phyloP scores from a whole-genome alignment of 495 filamentous ascomycete species.

The Lophium mytilinum region DNA sequence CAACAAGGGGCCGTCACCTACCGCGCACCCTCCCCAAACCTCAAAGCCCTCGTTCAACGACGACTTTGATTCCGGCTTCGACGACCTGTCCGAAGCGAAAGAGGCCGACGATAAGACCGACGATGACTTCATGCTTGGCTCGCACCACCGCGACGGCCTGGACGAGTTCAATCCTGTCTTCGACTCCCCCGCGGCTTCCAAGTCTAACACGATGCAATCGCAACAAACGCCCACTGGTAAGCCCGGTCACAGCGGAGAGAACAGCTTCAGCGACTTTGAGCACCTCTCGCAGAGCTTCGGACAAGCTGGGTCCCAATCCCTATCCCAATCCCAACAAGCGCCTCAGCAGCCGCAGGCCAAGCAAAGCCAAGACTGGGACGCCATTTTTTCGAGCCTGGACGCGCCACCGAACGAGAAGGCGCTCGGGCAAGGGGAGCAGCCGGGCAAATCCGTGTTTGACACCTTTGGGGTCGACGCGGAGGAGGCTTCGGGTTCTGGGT shows the following conservation, averaged over 20 bases:
- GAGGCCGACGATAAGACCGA: constrained; percentile 67
- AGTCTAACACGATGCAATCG: constrained; percentile 53
- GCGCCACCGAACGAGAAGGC: constrained; percentile 35
- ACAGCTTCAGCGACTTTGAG: constrained; percentile 47
- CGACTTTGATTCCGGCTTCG: constrained; percentile 81
- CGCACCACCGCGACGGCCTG: constrained; percentile 37
- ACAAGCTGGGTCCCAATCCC: constrained; percentile 23
- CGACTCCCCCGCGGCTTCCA: constrained; percentile 41
- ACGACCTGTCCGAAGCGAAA: constrained; percentile 78
- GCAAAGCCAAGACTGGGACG: constrained; percentile 80
- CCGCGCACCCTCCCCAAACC: constrained; percentile 31
- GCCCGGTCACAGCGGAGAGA: constrained; percentile 36
- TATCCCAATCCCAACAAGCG: constrained; percentile 5
- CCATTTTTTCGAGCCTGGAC: constrained; percentile 79
- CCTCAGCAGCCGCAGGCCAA: constrained; percentile 28
- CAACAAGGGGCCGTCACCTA: constrained; percentile 24
- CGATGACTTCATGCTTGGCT: constrained; percentile 46
- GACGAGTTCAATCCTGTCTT: constrained; percentile 67
- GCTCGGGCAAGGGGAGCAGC: constrained; percentile 3
- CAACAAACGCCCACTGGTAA: constrained; percentile 42
- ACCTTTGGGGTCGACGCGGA: constrained; percentile 5
- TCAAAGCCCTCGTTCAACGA: constrained; percentile 46
- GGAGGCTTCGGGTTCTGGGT: constrained; percentile 11
- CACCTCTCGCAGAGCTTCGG: constrained; percentile 24
- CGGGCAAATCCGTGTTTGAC: constrained; percentile 15